A percentile compares a stretch with the other conserved stretches of the same genome.
phyloP scores from a whole-genome alignment of 495 filamentous ascomycete species.

The Xeromyces bisporus region DNA sequence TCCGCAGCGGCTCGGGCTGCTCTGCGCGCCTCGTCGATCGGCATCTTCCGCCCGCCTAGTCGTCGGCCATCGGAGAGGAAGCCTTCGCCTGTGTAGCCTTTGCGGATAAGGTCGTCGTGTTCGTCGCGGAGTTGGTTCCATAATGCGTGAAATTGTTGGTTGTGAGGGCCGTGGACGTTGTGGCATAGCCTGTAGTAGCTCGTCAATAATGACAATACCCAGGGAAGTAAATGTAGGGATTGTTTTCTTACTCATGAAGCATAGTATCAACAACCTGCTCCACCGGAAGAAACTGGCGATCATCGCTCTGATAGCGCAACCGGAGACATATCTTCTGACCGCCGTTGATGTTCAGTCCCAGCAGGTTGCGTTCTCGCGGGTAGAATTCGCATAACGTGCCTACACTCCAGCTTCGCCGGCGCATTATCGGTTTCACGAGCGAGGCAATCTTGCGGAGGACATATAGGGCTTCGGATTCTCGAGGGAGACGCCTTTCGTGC shows the following conservation, averaged over 20 bases:
- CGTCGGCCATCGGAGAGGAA: constrained; percentile 62
- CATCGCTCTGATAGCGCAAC: constrained; percentile 60
- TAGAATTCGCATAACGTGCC: constrained; percentile 72
- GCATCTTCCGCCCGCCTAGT: constrained; percentile 51
- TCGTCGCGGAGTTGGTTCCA: constrained; percentile 85
- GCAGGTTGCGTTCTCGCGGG: constrained; percentile 52
- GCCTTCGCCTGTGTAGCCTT: constrained; percentile 85
- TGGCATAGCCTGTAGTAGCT: constrained; percentile 46
- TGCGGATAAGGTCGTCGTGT: constrained; percentile 50
- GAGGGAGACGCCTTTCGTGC: constrained; percentile 56
- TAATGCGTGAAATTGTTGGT: constrained; percentile 62
- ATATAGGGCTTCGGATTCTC: constrained; percentile 65
- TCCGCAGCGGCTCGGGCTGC: constrained; percentile 63
- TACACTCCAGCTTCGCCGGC: constrained; percentile 67
- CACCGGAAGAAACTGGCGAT: constrained; percentile 59
- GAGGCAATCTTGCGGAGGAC: constrained; percentile 71
- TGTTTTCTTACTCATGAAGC: constrained; percentile 61
- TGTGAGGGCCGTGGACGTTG: constrained; percentile 67
- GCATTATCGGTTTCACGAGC: constrained; percentile 90
- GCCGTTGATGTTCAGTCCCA: constrained; percentile 65
- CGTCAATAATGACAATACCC: constrained; percentile 3
- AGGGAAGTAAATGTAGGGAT: neutral
- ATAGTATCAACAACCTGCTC: constrained; percentile 78
- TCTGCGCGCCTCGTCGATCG: constrained; percentile 58
- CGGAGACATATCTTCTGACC: constrained; percentile 72